Evolutionary conservation across 352 stramenopile genomes (phyloP), one percentile per base, ranked within the genome.

Genomic region (Aphanomyces stellatus): DNA sequence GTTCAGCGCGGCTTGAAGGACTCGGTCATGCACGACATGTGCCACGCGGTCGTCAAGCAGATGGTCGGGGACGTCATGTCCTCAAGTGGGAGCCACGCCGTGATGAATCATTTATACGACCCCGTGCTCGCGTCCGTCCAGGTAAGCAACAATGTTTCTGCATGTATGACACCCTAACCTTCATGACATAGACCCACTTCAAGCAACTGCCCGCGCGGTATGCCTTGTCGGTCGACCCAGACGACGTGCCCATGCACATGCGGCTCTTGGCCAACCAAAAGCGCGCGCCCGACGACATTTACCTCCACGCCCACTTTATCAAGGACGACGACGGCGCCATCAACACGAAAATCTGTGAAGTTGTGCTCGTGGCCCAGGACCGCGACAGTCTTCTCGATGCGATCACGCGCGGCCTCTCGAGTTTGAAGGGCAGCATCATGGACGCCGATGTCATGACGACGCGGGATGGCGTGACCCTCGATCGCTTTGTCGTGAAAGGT

Each of bases 1-100:
- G 81, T 92, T 11, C 85, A 93, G 63, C 77, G 85, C 40, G 85
- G 82, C 7, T 72, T 93, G 5, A 93, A 92, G 61, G 77, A 93
- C 71, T 93, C 85, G 59, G 85, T 93, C 35, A 81, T 93, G 59
- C 91, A 93, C 72, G 85, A 93, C 56, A 93, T 93, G 85, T 93
- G 85, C 65, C 81, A 81, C 40, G 85, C 85, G 0, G 85, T 93
- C 0, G 85, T 90, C 48, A 94, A 94, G 74, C 85, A 94, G 72
- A 94, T 94, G 83, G 85, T 94, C 30, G 85, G 85, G 28, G 85
- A 94, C 62, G 80, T 92, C 53, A 82, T 81, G 41, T 83, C 81
- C 0, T 87, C 81, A 0, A 78, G 75, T 0, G 83, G 83, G 24
- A 74, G 79, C 34, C 87, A 86, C 42, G 90, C 90, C 69, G 85